These are phyloP conservation scores for Cyclotella atomus DNA, from an alignment of 108 stramenopile genomes.

Conservation along the genomic window DNA sequence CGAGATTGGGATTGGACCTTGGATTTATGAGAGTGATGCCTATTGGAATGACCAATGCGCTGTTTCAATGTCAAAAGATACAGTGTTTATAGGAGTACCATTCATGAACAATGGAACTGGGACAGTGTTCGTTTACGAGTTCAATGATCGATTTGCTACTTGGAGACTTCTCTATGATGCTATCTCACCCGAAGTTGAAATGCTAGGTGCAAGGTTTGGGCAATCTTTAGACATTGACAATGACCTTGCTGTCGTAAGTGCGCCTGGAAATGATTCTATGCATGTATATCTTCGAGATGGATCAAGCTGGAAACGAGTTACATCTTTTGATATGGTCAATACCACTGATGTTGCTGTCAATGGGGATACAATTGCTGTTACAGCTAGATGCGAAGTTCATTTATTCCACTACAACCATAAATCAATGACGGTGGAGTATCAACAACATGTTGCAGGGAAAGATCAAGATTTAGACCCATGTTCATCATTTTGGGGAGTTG, in stretches of 20 bases:
- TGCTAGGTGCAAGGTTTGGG: neutral
- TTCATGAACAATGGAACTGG: constrained; percentile 1
- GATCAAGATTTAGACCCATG: neutral
- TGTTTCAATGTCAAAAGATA: neutral
- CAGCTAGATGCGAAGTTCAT: neutral
- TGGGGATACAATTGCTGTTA: neutral
- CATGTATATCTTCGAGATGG: neutral
- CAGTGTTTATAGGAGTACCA: neutral
- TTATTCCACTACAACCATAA: neutral
- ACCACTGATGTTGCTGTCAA: neutral
- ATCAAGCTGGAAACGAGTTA: neutral
- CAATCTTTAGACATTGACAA: constrained; percentile 3
- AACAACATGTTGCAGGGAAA: neutral
- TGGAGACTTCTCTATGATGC: neutral
- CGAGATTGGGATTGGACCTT: neutral
- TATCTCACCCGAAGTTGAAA: neutral
- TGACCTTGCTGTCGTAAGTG: neutral
- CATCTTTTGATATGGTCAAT: neutral
- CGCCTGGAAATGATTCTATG: neutral
- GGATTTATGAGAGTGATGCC: neutral
- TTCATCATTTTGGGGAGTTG: neutral
- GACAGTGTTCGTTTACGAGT: constrained; percentile 1
- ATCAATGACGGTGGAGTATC: neutral
- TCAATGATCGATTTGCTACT: neutral
- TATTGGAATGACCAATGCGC: neutral